Percentiles rank a stretch among this genome's conserved stretches.
Evolutionary conservation across 2,329 filamentous ascomycete genomes (phyloP).

Genomic region (Botrytis paeoniae): DNA sequence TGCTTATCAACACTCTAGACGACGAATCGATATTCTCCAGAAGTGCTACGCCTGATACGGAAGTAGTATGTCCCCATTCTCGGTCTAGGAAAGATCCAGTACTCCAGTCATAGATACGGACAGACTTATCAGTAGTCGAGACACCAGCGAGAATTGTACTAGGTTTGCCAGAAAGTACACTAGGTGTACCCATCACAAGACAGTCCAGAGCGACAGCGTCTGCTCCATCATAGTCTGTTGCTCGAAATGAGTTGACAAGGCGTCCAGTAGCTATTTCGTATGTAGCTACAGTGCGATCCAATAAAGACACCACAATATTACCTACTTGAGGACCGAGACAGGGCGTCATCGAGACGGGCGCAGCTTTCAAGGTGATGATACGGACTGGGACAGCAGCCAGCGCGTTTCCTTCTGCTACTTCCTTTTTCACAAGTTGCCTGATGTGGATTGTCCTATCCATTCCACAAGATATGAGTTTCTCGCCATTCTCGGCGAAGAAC

Average conservation of each 20-base stretch:
- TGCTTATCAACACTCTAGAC: conserved; percentile 63
- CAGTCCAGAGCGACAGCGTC: conserved; percentile 84
- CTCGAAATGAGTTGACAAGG: conserved; percentile 72
- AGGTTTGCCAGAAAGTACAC: conserved; percentile 50
- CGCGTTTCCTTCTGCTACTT: conserved; percentile 55
- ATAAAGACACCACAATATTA: conserved; percentile 55
- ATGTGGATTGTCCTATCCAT: conserved; percentile 84
- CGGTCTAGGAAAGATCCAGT: conserved; percentile 75
- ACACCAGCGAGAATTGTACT: conserved; percentile 73
- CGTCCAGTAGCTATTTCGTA: conserved; percentile 67
- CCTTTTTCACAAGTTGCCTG: conserved; percentile 70
- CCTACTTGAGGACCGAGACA: conserved; percentile 54
- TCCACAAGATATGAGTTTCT: conserved; percentile 75
- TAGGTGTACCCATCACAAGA: conserved; percentile 61
- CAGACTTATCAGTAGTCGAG: conserved; percentile 93
- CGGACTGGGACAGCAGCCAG: conserved; percentile 75
- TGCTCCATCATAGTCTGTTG: conserved; percentile 72
- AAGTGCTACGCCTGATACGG: conserved; percentile 80
- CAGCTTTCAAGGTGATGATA: conserved; percentile 79
- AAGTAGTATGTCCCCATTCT: conserved; percentile 94
- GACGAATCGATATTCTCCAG: conserved; percentile 55
- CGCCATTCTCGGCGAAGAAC: conserved; percentile 68
- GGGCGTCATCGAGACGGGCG: conserved; percentile 79
- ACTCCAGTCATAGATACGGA: conserved; percentile 80
- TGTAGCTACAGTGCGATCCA: conserved; percentile 59